Base-by-base conservation (phyloP, 305 asterid genomes). In the Salvia sclarea region DNA sequence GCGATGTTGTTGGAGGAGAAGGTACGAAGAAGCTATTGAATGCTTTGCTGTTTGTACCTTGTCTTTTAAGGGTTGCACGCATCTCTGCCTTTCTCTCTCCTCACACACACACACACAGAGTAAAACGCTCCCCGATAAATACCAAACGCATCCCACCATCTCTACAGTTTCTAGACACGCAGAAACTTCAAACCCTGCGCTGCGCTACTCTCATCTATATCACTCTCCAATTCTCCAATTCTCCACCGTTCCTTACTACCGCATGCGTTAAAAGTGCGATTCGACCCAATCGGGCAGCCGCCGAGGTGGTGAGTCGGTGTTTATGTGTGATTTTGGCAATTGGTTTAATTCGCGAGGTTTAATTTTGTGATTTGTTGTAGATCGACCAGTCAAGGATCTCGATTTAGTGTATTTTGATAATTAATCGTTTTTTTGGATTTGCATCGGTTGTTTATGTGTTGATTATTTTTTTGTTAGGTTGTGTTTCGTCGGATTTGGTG, bases 21-120 rank as follows among this genome's bases (percentile, higher is more conserved):
- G 79, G 62, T 43, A 54, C 72, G 66, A n/a, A 18, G 80, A 73
- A 66, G 53, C 56, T 12, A 67, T 63, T 25, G 68, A 56, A 53
- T 43, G 78, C 78, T 49, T 73, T 13, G 61, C 70, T 63, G 75
- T 50, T 71, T 73, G 67, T 74, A 69, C 76, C 64, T 78, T 69
- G 74, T 52, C 58, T 59, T 64, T 52, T 47, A 41, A 69, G 61
- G 33, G 48, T 11, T 48, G 54, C 55, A 60, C 74, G 49, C 79
- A 63, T 73, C 74, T 61, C 76, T 64, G 68, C 71, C 30, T 73
- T 61, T 14, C 56, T 43, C 20, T 62, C 68, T 64, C 61, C 58
- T 1, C 63, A 1, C 73, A 13, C 58, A 18, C 40, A 24, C 75
- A 53, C 72, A 4, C 56, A 25, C 16, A 1, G 11, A 31, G 53